phyloP scores from a whole-genome alignment of 148 eudicot species.

The Rhododendron griersonianum region DNA sequence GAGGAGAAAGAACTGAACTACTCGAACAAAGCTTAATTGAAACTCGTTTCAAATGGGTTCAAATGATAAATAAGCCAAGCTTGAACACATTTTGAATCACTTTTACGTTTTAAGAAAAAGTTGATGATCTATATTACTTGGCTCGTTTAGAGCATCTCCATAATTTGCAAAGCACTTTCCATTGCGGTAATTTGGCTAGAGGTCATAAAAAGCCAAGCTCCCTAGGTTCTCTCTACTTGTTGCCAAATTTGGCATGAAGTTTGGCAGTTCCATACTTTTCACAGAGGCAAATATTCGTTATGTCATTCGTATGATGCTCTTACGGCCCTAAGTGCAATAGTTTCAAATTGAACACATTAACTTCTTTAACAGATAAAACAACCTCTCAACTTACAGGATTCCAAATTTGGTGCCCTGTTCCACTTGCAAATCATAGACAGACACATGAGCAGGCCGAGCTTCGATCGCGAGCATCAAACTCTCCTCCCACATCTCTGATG shows the following conservation, averaged over 20 bases:
- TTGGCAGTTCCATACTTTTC: neutral
- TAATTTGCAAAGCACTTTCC: neutral
- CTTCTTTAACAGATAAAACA: neutral
- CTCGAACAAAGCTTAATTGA: neutral
- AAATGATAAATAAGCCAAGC: neutral
- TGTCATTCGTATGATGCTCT: neutral
- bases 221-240: neutral
- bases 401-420: conserved; percentile 90
- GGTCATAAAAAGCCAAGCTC: neutral
- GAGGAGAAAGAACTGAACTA: neutral
- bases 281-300: too few species aligned
- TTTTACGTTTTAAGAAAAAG: neutral
- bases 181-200: neutral
- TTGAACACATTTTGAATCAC: neutral
- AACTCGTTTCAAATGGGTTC: neutral
- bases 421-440: conserved; percentile 93
- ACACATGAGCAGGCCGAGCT: conserved; percentile 71
- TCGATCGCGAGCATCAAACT: conserved; percentile 61
- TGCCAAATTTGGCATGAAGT: neutral
- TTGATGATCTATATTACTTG: neutral
- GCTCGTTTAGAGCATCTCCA: neutral
- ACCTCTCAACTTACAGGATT: conserved; percentile 49
- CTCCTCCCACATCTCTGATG: conserved; percentile 84
- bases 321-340: neutral
- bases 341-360: neutral